Evolutionary conservation across 805 yeast species (phyloP), one percentile per base, ranked within the genome.

Genomic region (Ogataea minuta): DNA sequence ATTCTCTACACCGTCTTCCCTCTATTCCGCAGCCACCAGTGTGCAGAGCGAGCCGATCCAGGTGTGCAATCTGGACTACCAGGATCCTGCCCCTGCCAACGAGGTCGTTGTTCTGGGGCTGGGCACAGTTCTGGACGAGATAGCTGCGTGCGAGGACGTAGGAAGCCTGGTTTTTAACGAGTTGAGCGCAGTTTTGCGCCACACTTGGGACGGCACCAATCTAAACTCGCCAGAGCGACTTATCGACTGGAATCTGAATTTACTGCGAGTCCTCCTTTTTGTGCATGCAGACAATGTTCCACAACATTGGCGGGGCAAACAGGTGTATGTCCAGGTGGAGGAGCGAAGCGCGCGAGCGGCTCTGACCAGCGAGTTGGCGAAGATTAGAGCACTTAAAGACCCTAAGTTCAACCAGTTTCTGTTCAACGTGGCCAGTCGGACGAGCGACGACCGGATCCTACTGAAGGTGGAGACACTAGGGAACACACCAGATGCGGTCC

Each of bases 181-280:
- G 36, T 43, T 59, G 9, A 57, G 51, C 39, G 41, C 44, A 4
- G 48, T 43, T 15, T 28, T 48, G 20, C 43, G 46, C 27, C 37
- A 30, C 25, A 29, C 43, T 9, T 37, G 31, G 21, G 30, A 20
- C 21, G 39, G 30, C 34, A 34, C 41, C 12, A 36, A 34, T 12
- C 11, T 13, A 16, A 32, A 36, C 64, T 66, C 21, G 12, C 53
- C 57, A 4, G 76, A 71, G 45, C 55, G 63, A 12, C 54, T 74
- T 10, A 62, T 74, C 9, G 79, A 73, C 50, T 74, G 79, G 79
- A 72, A 72, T 49, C 59, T 74, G 35, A 74, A 74, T 47, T 70
- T 73, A 29, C 67, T 77, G 12, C 55, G 79, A 33, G 70, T 75
- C 34, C 64, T 71, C 45, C 60, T 74, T 25, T 65, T 74, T 32